Conservation (phyloP, 1,284 basidiomycete genomes). For the Stygiomarasmius scandens region DNA sequence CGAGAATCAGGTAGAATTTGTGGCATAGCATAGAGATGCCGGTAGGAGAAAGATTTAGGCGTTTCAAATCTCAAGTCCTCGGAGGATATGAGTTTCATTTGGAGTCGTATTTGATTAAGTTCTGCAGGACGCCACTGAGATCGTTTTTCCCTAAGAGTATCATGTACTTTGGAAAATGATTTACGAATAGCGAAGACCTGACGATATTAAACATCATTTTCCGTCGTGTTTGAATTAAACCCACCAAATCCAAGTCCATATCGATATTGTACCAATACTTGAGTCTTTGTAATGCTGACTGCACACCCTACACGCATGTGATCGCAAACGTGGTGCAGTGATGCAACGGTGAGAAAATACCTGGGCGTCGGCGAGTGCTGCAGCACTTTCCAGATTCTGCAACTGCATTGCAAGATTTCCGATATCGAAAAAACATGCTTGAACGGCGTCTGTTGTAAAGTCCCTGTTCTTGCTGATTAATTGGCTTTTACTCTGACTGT, state of each 20-base stretch:
- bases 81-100: neutral
- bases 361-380: neutral
- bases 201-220: neutral
- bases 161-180: neutral
- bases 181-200: neutral
- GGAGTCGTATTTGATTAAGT: neutral
- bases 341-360: neutral
- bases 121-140: neutral
- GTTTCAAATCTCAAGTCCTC: neutral
- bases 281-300: neutral
- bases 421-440: neutral
- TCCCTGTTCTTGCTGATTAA: neutral
- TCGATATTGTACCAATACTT: neutral
- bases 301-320: neutral
- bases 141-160: neutral
- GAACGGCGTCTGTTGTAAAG: neutral
- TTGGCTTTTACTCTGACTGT: neutral
- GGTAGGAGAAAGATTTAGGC: neutral
- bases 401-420: neutral
- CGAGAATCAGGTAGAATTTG: neutral
- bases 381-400: neutral
- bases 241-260: neutral
- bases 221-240: neutral
- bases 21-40: neutral
- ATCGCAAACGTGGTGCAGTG: neutral